phyloP scores from a whole-genome alignment of 1,284 basidiomycete genomes.

The Ustilago xerochloae region DNA sequence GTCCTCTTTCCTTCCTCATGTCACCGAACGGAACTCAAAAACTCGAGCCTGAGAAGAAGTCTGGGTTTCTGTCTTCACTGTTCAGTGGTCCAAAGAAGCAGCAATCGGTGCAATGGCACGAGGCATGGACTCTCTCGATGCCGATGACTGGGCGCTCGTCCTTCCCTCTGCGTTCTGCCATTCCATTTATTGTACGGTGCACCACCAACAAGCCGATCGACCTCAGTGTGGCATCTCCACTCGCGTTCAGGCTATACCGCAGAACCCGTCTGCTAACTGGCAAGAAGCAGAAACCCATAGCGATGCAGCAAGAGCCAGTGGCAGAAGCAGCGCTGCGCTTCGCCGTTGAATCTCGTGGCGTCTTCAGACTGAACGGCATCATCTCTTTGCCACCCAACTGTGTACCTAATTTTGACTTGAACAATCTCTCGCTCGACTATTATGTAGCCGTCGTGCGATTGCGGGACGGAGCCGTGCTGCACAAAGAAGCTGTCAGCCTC shows the following conservation, averaged over 20 bases:
- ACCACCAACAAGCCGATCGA: slow-evolving; percentile 28
- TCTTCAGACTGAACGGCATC: slow-evolving; percentile 36
- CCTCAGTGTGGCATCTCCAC: slow-evolving; percentile 14
- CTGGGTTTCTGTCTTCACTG: slow-evolving; percentile 17
- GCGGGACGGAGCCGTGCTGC: slow-evolving; percentile 18
- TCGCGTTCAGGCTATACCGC: slow-evolving; percentile 28
- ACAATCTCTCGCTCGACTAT: slow-evolving; percentile 53
- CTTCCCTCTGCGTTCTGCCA: slow-evolving; percentile 46
- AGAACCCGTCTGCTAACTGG: slow-evolving; percentile 20
- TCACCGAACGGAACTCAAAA: slow-evolving; percentile 25
- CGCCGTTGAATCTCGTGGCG: slow-evolving; percentile 14
- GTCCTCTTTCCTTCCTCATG: slow-evolving; percentile 18
- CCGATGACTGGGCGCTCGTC: slow-evolving; percentile 33
- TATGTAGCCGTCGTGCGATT: slow-evolving; percentile 49
- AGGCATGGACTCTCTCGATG: slow-evolving; percentile 47
- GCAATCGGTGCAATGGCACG: slow-evolving; percentile 15
- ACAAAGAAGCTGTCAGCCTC: slow-evolving; percentile 20
- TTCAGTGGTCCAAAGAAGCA: slow-evolving; percentile 24
- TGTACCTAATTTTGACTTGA: slow-evolving; percentile 50
- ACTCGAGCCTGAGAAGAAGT: slow-evolving; percentile 19
- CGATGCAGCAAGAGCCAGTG: slow-evolving; percentile 33
- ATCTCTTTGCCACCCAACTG: slow-evolving; percentile 46
- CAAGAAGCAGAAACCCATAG: slow-evolving; percentile 22
- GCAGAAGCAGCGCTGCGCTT: slow-evolving; percentile 23
- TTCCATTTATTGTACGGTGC: slow-evolving; percentile 53